Percentiles rank a stretch among this genome's conserved stretches.
Evolutionary conservation across 2,329 filamentous ascomycete genomes (phyloP).

Genomic region (Fusarium agapanthi): DNA sequence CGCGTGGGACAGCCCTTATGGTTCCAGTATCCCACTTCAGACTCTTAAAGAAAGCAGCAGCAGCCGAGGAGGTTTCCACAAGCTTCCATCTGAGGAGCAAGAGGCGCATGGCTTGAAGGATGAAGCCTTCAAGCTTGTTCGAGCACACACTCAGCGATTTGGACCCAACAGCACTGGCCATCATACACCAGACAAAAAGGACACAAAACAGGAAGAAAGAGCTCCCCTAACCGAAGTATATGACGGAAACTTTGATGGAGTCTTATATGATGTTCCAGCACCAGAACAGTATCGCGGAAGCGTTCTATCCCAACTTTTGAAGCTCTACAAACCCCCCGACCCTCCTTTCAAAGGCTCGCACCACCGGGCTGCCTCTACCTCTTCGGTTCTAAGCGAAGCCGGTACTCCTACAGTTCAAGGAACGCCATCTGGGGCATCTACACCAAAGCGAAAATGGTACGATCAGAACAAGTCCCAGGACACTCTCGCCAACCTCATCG

Average conservation of each 20-base stretch:
- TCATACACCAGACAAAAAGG: conserved; percentile 7
- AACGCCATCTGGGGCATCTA: conserved; percentile 50
- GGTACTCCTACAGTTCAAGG: conserved; percentile 50
- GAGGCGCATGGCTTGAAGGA: conserved; percentile 31
- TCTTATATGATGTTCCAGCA: conserved; percentile 51
- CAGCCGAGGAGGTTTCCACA: conserved; percentile 31
- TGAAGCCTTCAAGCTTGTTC: conserved; percentile 55
- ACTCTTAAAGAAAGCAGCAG: conserved; percentile 38
- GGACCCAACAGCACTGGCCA: conserved; percentile 14
- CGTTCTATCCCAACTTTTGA: conserved; percentile 56
- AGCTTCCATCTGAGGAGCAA: conserved; percentile 18
- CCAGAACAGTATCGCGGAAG: conserved; percentile 55
- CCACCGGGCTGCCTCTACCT: conserved; percentile 35
- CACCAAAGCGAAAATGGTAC: conserved; percentile 59
- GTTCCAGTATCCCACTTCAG: conserved; percentile 46
- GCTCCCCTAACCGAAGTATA: conserved; percentile 47
- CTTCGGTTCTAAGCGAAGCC: conserved; percentile 42
- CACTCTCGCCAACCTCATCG: conserved; percentile 57
- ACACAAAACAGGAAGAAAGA: conserved; percentile 25
- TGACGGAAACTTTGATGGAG: conserved; percentile 52
- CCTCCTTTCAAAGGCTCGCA: conserved; percentile 30
- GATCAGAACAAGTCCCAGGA: conserved; percentile 57
- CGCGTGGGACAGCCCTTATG: conserved; percentile 38
- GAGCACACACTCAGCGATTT: conserved; percentile 50
- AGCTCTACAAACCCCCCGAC: conserved; percentile 55